phyloP scores from a whole-genome alignment of 148 eudicot genomes.

The Vaccinium darrowii region DNA sequence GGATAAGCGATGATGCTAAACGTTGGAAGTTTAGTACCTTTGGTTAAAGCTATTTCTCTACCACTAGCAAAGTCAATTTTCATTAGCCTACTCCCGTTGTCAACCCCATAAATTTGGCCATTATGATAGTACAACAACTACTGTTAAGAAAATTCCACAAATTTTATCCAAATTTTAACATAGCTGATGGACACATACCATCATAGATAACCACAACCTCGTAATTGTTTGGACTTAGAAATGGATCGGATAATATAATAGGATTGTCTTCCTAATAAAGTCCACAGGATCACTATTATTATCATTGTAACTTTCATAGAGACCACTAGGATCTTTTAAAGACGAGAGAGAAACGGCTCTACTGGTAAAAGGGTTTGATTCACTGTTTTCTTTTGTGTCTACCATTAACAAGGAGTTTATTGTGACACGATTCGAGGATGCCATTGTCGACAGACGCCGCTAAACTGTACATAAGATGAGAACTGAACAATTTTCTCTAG shows the following conservation, averaged over 20 bases:
- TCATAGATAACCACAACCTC: neutral
- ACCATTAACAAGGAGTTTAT: conserved; percentile 3
- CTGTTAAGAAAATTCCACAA: conserved; percentile 5
- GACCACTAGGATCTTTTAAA: neutral
- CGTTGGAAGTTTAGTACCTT: neutral
- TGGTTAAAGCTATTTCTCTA: no score
- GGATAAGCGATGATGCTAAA: neutral
- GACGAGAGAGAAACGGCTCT: neutral
- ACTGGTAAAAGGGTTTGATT: conserved; percentile 5
- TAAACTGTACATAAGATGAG: neutral
- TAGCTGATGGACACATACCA: neutral
- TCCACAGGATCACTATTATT: neutral
- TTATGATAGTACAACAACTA: neutral
- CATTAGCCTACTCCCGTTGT: neutral
- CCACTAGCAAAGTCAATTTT: neutral
- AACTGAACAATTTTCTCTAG: neutral
- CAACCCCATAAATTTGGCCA: neutral
- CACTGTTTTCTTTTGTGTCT: neutral
- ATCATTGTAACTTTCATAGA: neutral
- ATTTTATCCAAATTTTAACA: conserved; percentile 7
- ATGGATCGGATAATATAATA: neutral
- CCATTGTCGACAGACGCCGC: conserved; percentile 2
- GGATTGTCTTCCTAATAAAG: neutral
- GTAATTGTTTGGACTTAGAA: neutral
- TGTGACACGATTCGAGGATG: neutral